Conservation (phyloP, 2,329 filamentous ascomycete species). For the Cladophialophora carrionii region DNA sequence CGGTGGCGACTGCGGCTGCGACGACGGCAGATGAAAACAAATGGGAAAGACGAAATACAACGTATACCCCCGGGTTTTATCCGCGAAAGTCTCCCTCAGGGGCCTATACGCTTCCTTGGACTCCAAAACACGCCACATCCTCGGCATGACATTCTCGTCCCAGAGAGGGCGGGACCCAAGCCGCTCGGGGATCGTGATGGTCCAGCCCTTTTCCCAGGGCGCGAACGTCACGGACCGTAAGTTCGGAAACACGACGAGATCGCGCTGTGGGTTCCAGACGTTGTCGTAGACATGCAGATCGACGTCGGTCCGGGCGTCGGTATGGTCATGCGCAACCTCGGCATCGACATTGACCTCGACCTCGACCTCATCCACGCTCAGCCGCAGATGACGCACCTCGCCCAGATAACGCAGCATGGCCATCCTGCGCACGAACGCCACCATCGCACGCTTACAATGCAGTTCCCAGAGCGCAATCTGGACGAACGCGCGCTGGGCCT, state of each 20-base stretch:
- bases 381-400: slow-evolving; percentile 21
- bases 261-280: slow-evolving; percentile 4
- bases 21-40: slow-evolving; percentile 12
- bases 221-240: slow-evolving; percentile 18
- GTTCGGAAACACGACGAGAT: slow-evolving; percentile 14
- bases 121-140: slow-evolving; percentile 16
- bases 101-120: slow-evolving; percentile 17
- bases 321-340: too few species aligned
- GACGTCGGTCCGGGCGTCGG: too few species aligned
- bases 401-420: slow-evolving; percentile 1
- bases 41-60: slow-evolving; percentile 26
- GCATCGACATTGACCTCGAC: too few species aligned
- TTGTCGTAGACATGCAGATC: slow-evolving; percentile 29
- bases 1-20: too few species aligned
- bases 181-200: slow-evolving; percentile 14
- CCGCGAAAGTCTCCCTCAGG: slow-evolving; percentile 8
- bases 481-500: slow-evolving; percentile 24
- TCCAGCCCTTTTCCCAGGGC: slow-evolving; percentile 28
- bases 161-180: slow-evolving; percentile 16
- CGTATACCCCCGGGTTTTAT: slow-evolving; percentile 9
- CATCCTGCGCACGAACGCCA: slow-evolving; percentile 20
- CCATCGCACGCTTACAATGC: slow-evolving; percentile 21
- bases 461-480: slow-evolving; percentile 25
- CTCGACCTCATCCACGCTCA: slow-evolving; percentile 3
- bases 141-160: slow-evolving; percentile 21